phyloP scores from a whole-genome alignment of 169 alveolate genomes.

The Plasmodium inui region DNA sequence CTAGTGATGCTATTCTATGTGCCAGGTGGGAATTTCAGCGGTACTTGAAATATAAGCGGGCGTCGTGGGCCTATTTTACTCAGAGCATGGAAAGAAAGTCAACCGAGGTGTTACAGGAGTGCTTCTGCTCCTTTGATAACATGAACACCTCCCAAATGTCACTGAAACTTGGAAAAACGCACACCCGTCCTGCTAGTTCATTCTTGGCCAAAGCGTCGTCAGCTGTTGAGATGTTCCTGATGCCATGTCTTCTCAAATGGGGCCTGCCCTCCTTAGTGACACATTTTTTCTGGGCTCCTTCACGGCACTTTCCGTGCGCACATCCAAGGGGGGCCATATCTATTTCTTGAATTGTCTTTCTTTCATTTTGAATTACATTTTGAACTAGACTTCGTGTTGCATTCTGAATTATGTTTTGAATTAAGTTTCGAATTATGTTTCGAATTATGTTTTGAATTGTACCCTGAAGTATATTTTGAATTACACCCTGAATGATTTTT shows the following conservation, averaged over 20 bases:
- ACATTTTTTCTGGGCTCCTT: background rate
- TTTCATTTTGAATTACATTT: too few relatives aligned
- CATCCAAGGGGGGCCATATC: background rate
- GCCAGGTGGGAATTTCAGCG: conserved; percentile 40
- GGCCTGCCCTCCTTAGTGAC: background rate
- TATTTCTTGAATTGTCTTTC: background rate
- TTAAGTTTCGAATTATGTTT: too few relatives aligned
- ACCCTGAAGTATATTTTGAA: too few relatives aligned
- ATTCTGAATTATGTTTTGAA: too few relatives aligned
- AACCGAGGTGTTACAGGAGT: background rate
- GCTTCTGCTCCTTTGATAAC: background rate
- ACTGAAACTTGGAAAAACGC: background rate
- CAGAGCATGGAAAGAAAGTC: background rate
- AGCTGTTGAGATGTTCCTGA: background rate
- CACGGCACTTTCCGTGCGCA: background rate
- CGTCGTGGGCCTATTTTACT: conserved; percentile 11
- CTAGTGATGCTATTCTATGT: conserved; percentile 8
- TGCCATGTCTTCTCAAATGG: background rate
- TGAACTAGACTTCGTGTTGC: too few relatives aligned
- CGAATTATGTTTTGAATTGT: too few relatives aligned
- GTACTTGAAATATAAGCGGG: background rate
- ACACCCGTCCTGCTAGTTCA: background rate
- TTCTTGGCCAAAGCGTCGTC: background rate
- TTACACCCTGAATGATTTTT: too few relatives aligned
- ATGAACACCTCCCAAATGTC: background rate